A percentile compares a stretch with the other conserved stretches of the same genome.
Evolutionary conservation across 2,329 filamentous ascomycete species (phyloP).

Genomic region (Mollisiaceae sp.): DNA sequence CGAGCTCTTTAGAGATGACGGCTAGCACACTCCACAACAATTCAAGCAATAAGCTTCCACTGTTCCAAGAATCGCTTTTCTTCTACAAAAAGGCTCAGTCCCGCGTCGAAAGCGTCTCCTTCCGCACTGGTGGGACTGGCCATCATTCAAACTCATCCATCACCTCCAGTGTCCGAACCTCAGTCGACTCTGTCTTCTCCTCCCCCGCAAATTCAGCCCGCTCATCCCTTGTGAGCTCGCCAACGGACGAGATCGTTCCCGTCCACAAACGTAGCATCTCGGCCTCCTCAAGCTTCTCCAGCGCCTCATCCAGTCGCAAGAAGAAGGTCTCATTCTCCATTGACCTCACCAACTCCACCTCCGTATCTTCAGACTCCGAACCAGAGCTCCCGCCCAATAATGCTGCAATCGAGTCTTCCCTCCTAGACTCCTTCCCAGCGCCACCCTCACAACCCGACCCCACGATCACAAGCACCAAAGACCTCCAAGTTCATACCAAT

Average conservation of each 20-base stretch:
- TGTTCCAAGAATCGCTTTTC: slow-evolving; percentile 38
- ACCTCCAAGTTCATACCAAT: background rate
- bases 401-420: slow-evolving; percentile 13
- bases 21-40: slow-evolving; percentile 36
- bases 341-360: background rate
- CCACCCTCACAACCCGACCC: slow-evolving; percentile 18
- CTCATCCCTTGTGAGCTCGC: slow-evolving; percentile 27
- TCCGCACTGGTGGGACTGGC: slow-evolving; percentile 28
- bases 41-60: slow-evolving; percentile 35
- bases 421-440: slow-evolving; percentile 30
- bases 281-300: slow-evolving; percentile 13
- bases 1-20: slow-evolving; percentile 38
- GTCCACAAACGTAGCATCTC: slow-evolving; percentile 19
- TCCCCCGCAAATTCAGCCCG: slow-evolving; percentile 27
- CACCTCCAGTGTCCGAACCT: slow-evolving; percentile 37
- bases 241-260: slow-evolving; percentile 14
- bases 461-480: slow-evolving; percentile 6
- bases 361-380: slow-evolving; percentile 14
- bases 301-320: slow-evolving; percentile 22
- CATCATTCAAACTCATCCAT: slow-evolving; percentile 27
- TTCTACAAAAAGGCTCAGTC: slow-evolving; percentile 38
- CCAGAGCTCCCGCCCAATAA: background rate
- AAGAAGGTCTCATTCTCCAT: slow-evolving; percentile 41
- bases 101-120: slow-evolving; percentile 32
- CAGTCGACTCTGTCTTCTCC: slow-evolving; percentile 40